These are phyloP conservation scores for Yamadazyma sp. DNA, from an alignment of 1,139 yeast genomes.

Conservation along the genomic window DNA sequence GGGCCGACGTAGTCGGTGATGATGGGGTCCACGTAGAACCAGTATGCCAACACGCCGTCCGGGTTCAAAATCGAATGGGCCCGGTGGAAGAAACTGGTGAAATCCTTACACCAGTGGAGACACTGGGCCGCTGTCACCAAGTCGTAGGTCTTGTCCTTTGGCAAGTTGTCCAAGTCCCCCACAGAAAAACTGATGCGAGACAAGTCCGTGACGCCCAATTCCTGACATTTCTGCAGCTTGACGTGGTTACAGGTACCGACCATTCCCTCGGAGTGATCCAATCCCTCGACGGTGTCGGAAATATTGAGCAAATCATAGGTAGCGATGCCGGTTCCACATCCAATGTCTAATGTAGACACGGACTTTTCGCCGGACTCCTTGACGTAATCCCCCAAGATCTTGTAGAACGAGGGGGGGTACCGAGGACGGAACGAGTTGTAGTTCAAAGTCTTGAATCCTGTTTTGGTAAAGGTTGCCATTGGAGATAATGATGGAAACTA, in stretches of 20 bases:
- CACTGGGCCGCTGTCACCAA: slow-evolving; percentile 48
- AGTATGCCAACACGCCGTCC: slow-evolving; percentile 44
- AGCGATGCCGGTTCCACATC: slow-evolving; percentile 42
- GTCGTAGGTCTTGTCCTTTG: slow-evolving; percentile 25
- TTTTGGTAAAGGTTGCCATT: slow-evolving; percentile 69
- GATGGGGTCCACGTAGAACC: slow-evolving; percentile 44
- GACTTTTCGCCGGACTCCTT: neutral
- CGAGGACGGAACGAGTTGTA: slow-evolving; percentile 67
- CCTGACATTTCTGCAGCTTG: slow-evolving; percentile 20
- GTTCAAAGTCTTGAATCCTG: slow-evolving; percentile 54
- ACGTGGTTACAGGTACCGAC: slow-evolving; percentile 29
- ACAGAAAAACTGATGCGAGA: slow-evolving; percentile 29
- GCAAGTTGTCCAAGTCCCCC: slow-evolving; percentile 38
- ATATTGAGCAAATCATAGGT: slow-evolving; percentile 33
- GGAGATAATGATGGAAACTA: neutral
- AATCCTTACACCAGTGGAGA: slow-evolving; percentile 47
- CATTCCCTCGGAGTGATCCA: slow-evolving; percentile 35
- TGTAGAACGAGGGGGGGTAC: slow-evolving; percentile 58
- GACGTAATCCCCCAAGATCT: slow-evolving; percentile 33
- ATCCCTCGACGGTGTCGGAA: slow-evolving; percentile 29
- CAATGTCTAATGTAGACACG: slow-evolving; percentile 28
- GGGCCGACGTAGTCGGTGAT: slow-evolving; percentile 27
- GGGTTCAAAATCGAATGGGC: slow-evolving; percentile 30
- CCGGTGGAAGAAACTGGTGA: slow-evolving; percentile 29
- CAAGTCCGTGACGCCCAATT: slow-evolving; percentile 26